Evolutionary conservation across 352 stramenopile genomes (phyloP), one percentile per base, ranked within the genome.

Genomic region (Phytopythium delawarense): DNA sequence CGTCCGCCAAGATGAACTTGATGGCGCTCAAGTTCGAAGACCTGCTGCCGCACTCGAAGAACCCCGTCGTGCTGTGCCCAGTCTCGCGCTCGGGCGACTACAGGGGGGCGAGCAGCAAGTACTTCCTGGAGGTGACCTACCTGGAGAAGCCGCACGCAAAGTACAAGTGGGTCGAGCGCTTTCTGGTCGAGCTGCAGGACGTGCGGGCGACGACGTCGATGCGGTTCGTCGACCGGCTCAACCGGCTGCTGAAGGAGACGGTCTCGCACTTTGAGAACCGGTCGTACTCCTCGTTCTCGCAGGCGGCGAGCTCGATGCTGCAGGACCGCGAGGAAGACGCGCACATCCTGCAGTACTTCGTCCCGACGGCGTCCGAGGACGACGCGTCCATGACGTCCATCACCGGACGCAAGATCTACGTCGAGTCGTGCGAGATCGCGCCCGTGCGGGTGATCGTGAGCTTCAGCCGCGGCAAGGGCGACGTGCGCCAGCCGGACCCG

Each of bases 11-110:
- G 45, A 23, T 94, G 34, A 88, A 81, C 21, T 61, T 92, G n/a
- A 84, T 84, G 71, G 79, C 80, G n/a, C 67, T 94, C 4, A 78
- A 87, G 48, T 62, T 94, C 2, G 83, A 92, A 42, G 83, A 94
- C 48, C 68, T 94, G 23, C 62, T 92, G 30, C 65, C 72, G 21
- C 60, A 70, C 11, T 87, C 81, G 11, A 91, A 88, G 52, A 79
- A 91, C 59, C 80, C 81, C 1, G 61, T 89, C 1, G 84, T 92
- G 20, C 54, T 94, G 39, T 70, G 81, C 18, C 84, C 85, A 7
- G 74, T 89, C 42, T 45, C 70, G 16, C 65, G 64, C 18, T 21
- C 53, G 28, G 60, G 60, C n/a, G 63, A 66, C 21, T 50, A 69
- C 34, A 53, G 59, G 13, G 20, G 69, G 15, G 45, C 28, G 13